These are phyloP conservation scores for Lablab purpureus DNA, from an alignment of 306 rosid genomes.

Conservation along the genomic window DNA sequence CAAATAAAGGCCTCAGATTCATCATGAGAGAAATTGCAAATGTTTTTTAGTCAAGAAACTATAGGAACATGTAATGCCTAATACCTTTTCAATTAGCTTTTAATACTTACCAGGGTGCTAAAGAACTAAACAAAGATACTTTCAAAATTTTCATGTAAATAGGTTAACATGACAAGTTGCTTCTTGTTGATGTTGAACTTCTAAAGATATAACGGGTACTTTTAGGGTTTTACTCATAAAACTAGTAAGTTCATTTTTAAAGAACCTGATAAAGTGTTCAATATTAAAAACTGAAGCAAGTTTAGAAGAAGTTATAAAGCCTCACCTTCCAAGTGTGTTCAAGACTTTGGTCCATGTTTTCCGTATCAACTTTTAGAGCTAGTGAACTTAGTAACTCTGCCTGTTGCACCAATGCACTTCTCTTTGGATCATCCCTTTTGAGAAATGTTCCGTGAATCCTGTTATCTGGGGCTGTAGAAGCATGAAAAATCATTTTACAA, in stretches of 20 bases:
- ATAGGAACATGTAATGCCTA: constrained; percentile 7
- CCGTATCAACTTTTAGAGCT: constrained; percentile 72
- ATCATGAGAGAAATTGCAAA: not conserved
- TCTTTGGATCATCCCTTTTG: constrained; percentile 75
- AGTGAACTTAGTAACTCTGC: constrained; percentile 82
- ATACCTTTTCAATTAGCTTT: constrained; percentile 4
- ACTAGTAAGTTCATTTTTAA: constrained; percentile 22
- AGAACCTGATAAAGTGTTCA: constrained; percentile 17
- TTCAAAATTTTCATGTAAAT: not conserved
- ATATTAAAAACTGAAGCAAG: constrained; percentile 34
- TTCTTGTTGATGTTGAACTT: not conserved
- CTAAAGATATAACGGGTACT: not conserved
- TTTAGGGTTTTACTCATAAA: constrained; percentile 12
- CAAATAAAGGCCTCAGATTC: not conserved
- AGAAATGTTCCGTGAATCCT: constrained; percentile 67
- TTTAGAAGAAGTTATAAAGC: constrained; percentile 26
- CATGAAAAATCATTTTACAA: constrained; percentile 44
- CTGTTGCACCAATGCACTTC: constrained; percentile 74
- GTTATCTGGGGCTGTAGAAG: constrained; percentile 56
- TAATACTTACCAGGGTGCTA: not conserved
- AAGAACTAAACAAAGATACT: constrained; percentile 18
- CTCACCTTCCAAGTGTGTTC: constrained; percentile 94
- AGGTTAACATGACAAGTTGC: constrained; percentile 11
- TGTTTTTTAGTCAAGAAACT: not conserved
- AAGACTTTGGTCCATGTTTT: constrained; percentile 80